These are phyloP conservation scores for Sideroxylon spinosum DNA, from an alignment of 179 eudicot genomes.

Conservation along the genomic window DNA sequence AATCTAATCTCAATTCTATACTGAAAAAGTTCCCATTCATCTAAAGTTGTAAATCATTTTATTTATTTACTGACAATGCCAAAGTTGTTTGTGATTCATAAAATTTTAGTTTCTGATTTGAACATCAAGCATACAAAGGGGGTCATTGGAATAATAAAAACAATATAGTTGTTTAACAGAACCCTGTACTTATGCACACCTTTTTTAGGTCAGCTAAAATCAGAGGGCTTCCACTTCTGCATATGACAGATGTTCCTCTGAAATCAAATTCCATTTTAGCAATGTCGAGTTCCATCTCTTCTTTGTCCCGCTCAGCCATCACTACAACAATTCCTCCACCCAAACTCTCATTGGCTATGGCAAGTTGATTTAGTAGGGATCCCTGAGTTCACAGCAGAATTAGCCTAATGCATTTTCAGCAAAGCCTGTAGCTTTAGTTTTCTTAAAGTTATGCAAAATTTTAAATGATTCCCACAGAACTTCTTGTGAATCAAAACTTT, in stretches of 20 bases:
- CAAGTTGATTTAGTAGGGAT: constrained; percentile 51
- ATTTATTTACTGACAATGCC: not conserved
- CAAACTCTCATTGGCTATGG: constrained; percentile 54
- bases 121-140: not conserved
- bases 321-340: constrained; percentile 56
- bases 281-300: constrained; percentile 61
- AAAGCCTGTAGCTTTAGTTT: not conserved
- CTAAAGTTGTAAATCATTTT: not conserved
- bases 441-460: constrained; percentile 3
- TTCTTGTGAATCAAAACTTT: constrained; percentile 16
- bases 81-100: not conserved
- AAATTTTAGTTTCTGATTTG: not conserved
- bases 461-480: not conserved
- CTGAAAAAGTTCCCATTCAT: not conserved
- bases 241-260: constrained; percentile 57
- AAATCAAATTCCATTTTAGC: constrained; percentile 62
- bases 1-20: not conserved
- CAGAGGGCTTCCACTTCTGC: constrained; percentile 63
- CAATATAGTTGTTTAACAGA: not conserved
- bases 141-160: constrained; percentile 1
- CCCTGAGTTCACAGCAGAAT: constrained; percentile 31
- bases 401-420: not conserved
- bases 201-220: constrained; percentile 59
- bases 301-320: constrained; percentile 61
- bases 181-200: constrained; percentile 23